Evolutionary conservation across 2,329 filamentous ascomycete genomes (phyloP), one percentile per base, ranked within the genome.

Genomic region (Sporothrix curviconia): DNA sequence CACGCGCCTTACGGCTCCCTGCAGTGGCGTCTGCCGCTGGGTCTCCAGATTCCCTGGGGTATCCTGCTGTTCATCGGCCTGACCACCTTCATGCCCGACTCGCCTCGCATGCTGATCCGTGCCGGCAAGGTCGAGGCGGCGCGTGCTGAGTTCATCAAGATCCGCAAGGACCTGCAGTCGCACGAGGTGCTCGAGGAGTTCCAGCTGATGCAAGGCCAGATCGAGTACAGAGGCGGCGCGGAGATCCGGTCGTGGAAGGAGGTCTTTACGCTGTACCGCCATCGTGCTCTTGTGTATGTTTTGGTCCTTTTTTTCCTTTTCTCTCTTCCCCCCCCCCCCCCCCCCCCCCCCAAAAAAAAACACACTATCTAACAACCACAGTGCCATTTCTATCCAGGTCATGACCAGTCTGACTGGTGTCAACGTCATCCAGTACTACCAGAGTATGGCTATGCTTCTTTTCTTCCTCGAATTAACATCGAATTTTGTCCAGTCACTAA

Each of bases 381-480:
- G 44, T 9, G 78, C 76, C 1, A 78, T 82, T 62, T 75, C 76
- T 2, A 80, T 81, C 3, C 79, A 82, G 66, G 81, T 78, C 3
- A 80, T 82, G 77, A 82, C 79, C 0, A 76, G 73, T 61, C 64
- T 82, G 37, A 82, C 80, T 0, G 80, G 80, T 9, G 77, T 82
- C 36, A 82, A 82, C 63, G 79, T 82, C 1, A 81, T 82, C 36
- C 79, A 51, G 28, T 56, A 56, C 24, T 56, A 56, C 15, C 50
- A 57, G 11, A 52, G 55, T 56, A 34, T 4, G 46, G 37, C 36
- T 17, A 32, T 47, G 12, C n/a, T 17, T 19, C 7, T n/a, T 24
- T 2, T 3, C 17, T 24, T 24, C 32, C 7, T 9, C 36, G 12
- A n/a, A n/a, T n/a, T n/a, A n/a, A n/a, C n/a, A n/a, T n/a, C n/a